Conservation (phyloP, 352 stramenopile genomes). For the Phytophthora foliorum region DNA sequence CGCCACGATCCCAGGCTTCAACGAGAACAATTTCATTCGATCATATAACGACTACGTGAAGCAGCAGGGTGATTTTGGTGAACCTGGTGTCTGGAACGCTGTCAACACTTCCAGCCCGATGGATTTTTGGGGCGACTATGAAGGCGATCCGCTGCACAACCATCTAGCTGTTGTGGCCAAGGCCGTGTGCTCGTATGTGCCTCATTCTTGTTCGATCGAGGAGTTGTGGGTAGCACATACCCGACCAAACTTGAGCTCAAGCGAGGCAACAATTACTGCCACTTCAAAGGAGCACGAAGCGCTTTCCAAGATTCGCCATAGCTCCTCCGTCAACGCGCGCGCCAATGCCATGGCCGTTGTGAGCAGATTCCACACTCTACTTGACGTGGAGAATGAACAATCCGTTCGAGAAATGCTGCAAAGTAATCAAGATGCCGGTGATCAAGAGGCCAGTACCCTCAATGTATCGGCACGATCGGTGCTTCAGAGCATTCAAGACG, state of each 20-base stretch:
- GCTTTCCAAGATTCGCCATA: conserved; percentile 39
- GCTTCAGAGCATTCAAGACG: conserved; percentile 34
- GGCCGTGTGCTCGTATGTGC: conserved; percentile 43
- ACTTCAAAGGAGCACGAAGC: conserved; percentile 27
- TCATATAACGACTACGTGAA: conserved; percentile 61
- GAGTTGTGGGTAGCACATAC: conserved; percentile 32
- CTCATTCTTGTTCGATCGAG: conserved; percentile 38
- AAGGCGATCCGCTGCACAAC: conserved; percentile 41
- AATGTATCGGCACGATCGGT: conserved; percentile 33
- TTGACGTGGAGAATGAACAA: conserved; percentile 24
- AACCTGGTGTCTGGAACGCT: conserved; percentile 45
- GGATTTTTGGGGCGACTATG: conserved; percentile 53
- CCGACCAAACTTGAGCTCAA: conserved; percentile 1
- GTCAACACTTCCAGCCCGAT: conserved; percentile 45
- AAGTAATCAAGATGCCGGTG: conserved; percentile 13
- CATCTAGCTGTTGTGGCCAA: conserved; percentile 46
- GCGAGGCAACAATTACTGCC: background rate
- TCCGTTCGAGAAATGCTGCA: conserved; percentile 33
- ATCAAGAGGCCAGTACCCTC: background rate
- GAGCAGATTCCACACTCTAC: conserved; percentile 29
- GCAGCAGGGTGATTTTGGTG: conserved; percentile 45
- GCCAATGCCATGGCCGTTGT: conserved; percentile 18
- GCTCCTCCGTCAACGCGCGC: conserved; percentile 8
- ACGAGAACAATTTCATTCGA: conserved; percentile 49
- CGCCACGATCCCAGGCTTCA: conserved; percentile 29